Evolutionary conservation across 2,329 filamentous ascomycete species (phyloP).

Genomic region (Sporothrix inflata): DNA sequence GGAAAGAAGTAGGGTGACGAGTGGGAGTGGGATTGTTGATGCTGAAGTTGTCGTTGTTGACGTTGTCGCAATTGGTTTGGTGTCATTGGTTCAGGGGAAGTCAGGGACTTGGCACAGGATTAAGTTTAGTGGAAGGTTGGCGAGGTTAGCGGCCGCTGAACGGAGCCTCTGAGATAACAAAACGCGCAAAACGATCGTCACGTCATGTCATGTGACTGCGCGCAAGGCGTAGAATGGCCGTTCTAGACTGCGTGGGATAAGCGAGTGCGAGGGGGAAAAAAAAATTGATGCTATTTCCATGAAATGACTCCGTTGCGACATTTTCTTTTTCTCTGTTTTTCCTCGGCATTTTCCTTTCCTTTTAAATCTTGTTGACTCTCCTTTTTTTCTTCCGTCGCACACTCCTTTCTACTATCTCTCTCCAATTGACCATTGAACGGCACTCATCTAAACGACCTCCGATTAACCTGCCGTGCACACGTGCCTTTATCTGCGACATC

Average conservation of each 20-base stretch:
- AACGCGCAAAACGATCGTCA: conserved; percentile 2
- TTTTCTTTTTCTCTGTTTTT: not conserved
- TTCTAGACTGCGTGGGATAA: not conserved
- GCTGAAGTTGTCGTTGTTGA: not conserved
- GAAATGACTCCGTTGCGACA: conserved; percentile 13
- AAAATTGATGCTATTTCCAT: not conserved
- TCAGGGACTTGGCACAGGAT: not conserved
- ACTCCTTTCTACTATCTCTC: too few species aligned
- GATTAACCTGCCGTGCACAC: too few species aligned
- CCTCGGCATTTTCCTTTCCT: not conserved
- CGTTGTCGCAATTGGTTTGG: not conserved
- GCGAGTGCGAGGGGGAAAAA: not conserved
- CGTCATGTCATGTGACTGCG: conserved; percentile 20
- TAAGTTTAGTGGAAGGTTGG: not conserved
- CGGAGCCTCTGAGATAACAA: not conserved
- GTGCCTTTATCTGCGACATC: too few species aligned
- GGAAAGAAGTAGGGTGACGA: too few species aligned
- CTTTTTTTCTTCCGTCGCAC: not conserved
- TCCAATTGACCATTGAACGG: too few species aligned
- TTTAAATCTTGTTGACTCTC: not conserved
- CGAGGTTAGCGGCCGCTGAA: not conserved
- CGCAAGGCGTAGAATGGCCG: not conserved
- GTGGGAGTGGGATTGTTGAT: not conserved
- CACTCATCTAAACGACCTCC: too few species aligned
- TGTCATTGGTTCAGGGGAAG: conserved; percentile 10